Conservation (phyloP, 163 green algal species). For the Scenedesmus sp. region DNA sequence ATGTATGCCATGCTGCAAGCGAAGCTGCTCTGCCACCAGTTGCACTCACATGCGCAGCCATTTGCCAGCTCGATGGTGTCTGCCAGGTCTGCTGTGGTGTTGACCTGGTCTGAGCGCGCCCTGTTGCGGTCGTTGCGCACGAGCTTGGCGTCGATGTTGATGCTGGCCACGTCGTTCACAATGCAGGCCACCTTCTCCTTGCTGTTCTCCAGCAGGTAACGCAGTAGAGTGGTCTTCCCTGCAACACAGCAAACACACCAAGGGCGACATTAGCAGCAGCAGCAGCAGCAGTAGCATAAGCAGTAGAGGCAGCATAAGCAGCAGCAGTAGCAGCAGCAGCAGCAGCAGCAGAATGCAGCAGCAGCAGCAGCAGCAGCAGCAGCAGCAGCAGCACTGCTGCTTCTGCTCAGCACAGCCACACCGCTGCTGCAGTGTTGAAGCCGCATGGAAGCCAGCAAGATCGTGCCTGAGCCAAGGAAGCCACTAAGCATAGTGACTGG, state of each 20-base stretch:
- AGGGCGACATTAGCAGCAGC: background rate
- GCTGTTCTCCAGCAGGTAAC: constrained; percentile 89
- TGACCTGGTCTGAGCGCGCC: constrained; percentile 47
- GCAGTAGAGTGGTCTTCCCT: constrained; percentile 96
- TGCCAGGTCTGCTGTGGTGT: constrained; percentile 85
- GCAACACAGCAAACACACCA: constrained; percentile 12
- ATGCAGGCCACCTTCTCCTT: constrained; percentile 92
- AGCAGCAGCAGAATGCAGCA: background rate
- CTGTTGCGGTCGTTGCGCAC: constrained; percentile 87
- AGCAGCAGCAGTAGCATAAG: background rate
- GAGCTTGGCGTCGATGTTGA: constrained; percentile 98
- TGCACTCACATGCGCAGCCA: constrained; percentile 90
- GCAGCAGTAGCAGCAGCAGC: background rate
- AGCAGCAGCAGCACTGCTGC: background rate
- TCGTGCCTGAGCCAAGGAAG: constrained; percentile 85
- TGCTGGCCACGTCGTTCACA: constrained; percentile 94
- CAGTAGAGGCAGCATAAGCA: background rate
- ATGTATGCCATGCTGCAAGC: background rate
- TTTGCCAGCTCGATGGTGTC: constrained; percentile 97
- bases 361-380: background rate
- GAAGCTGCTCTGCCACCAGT: background rate
- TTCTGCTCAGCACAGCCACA: background rate
- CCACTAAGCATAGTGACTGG: constrained; percentile 88
- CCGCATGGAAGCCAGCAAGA: background rate
- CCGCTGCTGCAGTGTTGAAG: no score